A percentile compares a stretch with the other conserved stretches of the same genome.
Evolutionary conservation across 805 yeast species (phyloP).

Genomic region (Myxozyma nipponensis): DNA sequence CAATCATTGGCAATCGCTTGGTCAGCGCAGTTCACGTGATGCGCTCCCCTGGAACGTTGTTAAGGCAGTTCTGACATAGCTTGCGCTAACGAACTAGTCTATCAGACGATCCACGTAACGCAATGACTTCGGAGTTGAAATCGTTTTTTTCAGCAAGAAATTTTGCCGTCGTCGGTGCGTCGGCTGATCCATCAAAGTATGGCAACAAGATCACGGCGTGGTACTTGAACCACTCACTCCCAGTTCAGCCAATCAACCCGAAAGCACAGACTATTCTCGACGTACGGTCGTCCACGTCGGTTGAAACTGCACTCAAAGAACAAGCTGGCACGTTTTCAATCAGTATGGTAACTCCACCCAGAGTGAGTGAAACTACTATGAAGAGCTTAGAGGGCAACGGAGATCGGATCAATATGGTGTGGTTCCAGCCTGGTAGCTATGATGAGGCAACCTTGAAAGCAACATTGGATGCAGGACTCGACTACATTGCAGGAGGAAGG

Average conservation of each 20-base stretch:
- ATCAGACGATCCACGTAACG: no score
- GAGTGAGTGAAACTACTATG: constrained; percentile 48
- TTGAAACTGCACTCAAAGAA: constrained; percentile 29
- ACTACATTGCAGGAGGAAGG: constrained; percentile 50
- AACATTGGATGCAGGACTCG: constrained; percentile 34
- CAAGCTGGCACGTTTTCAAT: constrained; percentile 45
- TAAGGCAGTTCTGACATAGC: no score
- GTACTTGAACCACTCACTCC: constrained; percentile 56
- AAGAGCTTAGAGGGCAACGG: constrained; percentile 38
- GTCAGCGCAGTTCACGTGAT: no score
- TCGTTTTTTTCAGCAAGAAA: constrained; percentile 51
- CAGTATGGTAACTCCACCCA: constrained; percentile 75
- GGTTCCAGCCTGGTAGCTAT: constrained; percentile 85
- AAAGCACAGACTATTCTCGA: constrained; percentile 47
- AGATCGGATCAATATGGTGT: constrained; percentile 50
- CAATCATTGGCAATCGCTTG: no score
- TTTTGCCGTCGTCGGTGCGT: constrained; percentile 71
- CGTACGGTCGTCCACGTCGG: constrained; percentile 36
- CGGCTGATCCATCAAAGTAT: constrained; percentile 57
- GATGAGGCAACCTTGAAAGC: constrained; percentile 48
- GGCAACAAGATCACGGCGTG: constrained; percentile 67
- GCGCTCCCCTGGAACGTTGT: no score
- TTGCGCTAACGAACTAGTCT: no score
- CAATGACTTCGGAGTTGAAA: not conserved
- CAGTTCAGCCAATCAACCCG: constrained; percentile 67